phyloP scores from a whole-genome alignment of 768 basidiomycete species.

The Daedaleopsis nitida region DNA sequence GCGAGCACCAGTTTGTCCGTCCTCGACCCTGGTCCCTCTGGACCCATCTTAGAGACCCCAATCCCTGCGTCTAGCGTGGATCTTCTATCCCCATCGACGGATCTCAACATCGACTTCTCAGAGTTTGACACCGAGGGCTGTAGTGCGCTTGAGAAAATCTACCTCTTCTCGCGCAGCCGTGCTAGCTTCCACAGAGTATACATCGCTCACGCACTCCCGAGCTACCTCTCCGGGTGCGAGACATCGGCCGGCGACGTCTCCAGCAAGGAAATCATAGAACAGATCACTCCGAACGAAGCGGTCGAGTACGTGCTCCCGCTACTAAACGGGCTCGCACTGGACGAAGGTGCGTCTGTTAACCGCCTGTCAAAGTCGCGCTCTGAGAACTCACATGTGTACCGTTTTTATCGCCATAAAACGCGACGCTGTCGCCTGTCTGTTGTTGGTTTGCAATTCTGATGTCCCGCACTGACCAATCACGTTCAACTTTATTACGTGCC shows the following conservation, averaged over 20 bases:
- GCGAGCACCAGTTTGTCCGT: constrained; percentile 8
- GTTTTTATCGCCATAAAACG: constrained; percentile 2
- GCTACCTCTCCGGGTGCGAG: constrained; percentile 55
- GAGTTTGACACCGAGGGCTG: constrained; percentile 77
- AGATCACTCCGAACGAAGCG: constrained; percentile 84
- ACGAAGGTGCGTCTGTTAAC: constrained; percentile 61
- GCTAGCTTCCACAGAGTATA: constrained; percentile 73
- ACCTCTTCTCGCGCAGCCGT: constrained; percentile 82
- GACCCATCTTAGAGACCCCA: constrained; percentile 4
- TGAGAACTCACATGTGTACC: constrained; percentile 11
- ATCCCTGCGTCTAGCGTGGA: constrained; percentile 5
- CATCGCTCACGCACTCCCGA: constrained; percentile 83
- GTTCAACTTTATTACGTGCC: neutral
- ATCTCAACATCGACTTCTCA: constrained; percentile 37
- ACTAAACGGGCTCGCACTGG: constrained; percentile 81
- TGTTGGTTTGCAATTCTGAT: neutral
- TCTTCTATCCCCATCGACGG: constrained; percentile 10
- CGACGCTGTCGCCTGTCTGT: constrained; percentile 6
- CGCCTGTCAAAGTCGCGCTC: neutral
- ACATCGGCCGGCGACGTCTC: constrained; percentile 7
- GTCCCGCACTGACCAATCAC: constrained; percentile 16
- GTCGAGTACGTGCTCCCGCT: constrained; percentile 93
- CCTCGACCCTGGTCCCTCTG: constrained; percentile 3
- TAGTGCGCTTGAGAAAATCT: constrained; percentile 87
- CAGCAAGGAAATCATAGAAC: constrained; percentile 25